Base-by-base conservation (phyloP, 495 filamentous ascomycete species). In the Durotheca rogersii region DNA sequence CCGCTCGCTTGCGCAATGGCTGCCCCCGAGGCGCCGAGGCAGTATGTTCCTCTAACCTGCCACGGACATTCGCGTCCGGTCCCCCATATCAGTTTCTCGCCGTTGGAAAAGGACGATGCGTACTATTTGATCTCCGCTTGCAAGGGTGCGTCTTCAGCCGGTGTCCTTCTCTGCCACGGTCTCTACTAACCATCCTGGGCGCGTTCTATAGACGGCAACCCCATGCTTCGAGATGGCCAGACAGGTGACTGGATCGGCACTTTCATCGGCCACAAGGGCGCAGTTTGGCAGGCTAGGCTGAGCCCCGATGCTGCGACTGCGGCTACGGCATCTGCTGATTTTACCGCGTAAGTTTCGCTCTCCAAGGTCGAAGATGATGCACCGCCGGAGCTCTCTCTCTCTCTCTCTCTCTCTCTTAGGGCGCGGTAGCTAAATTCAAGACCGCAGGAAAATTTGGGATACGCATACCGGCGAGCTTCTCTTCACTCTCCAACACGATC, bases 161-260 rank as follows among this genome's bases (percentile, higher is more conserved):
- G n/a, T n/a, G n/a, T n/a, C 12, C 14, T 21, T 14, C 17, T 20
- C 27, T 38, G 6, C 3, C 25, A 51, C 55, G 32, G 43, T 50
- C 6, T n/a, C 38, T 44, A 23, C 21, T 49, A 20, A 16, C 23
- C 39, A 31, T 38, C 52, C 25, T 59, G 12, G 18, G n/a, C 6
- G 4, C 23, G 16, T 27, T 14, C 34, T 52, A 15, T 62, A 91
- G 93, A 98, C 71, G 90, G 89, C 60, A 96, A 96, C 67, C 93
- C 93, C 25, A 97, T 97, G 92, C 87, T 98, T 59, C 86, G 93
- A 45, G 88, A 98, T 76, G 93, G 93, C 42, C 81, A 95, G 43
- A 97, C 93, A 11, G 93, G 93, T 44, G 93, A 98, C 68, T 98
- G 89, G 93, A 97, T 98, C 53, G 93, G 93, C 27, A 98, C 94